Evolutionary conservation across 2,329 filamentous ascomycete genomes (phyloP).

Genomic region (Pezizomycotina sp.): DNA sequence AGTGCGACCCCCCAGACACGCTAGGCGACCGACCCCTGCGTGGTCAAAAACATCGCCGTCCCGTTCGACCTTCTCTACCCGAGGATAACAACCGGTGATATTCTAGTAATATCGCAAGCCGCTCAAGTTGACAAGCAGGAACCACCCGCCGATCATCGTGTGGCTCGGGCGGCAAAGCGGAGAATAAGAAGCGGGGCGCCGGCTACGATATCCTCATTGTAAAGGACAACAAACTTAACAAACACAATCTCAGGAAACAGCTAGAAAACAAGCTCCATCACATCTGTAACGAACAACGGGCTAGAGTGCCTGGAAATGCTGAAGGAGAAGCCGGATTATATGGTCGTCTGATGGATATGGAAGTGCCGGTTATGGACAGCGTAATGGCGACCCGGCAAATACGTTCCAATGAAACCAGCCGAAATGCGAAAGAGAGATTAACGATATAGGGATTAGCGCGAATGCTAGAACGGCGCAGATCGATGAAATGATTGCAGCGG

Average conservation of each 20-base stretch:
- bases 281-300: too few species aligned
- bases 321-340: too few species aligned
- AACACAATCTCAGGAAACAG: constrained; percentile 46
- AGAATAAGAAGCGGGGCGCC: constrained; percentile 15
- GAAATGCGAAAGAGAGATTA: too few species aligned
- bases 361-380: constrained; percentile 74
- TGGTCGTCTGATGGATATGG: constrained; percentile 58
- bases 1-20: constrained; percentile 36
- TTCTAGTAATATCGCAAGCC: too few species aligned
- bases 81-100: too few species aligned
- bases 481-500: constrained; percentile 45
- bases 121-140: constrained; percentile 23
- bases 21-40: constrained; percentile 27
- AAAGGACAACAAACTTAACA: constrained; percentile 52
- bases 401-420: constrained; percentile 50
- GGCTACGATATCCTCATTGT: constrained; percentile 41
- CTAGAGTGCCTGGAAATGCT: too few species aligned
- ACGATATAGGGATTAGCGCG: constrained; percentile 73
- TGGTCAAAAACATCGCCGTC: constrained; percentile 30
- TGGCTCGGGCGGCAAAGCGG: constrained; percentile 21
- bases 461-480: constrained; percentile 56
- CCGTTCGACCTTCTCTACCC: constrained; percentile 24
- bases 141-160: constrained; percentile 11
- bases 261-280: too few species aligned
- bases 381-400: constrained; percentile 55